Evolutionary conservation across 1,284 basidiomycete species (phyloP).

Genomic region (Agroathelia rolfsii): DNA sequence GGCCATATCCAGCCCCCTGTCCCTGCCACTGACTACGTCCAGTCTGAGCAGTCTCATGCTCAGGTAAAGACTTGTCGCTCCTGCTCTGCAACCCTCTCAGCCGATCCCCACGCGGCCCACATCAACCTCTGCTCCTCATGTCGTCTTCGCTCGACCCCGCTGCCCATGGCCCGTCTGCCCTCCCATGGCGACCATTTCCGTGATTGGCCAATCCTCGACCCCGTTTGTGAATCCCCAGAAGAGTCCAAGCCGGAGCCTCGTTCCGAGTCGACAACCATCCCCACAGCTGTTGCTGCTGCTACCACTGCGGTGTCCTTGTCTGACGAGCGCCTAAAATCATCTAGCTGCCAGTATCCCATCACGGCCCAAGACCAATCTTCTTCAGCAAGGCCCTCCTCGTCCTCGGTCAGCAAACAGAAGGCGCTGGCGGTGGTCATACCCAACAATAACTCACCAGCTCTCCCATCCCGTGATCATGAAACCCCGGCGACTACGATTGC

Average conservation of each 20-base stretch:
- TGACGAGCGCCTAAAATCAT: no score
- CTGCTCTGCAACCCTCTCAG: slow-evolving; percentile 25
- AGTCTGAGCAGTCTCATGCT: slow-evolving; percentile 5
- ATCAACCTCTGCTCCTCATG: slow-evolving; percentile 25
- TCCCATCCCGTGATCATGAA: slow-evolving; percentile 9
- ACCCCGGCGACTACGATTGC: no score
- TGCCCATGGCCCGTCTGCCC: no score
- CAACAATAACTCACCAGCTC: slow-evolving; percentile 10
- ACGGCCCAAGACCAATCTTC: slow-evolving; percentile 14
- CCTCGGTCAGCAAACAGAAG: slow-evolving; percentile 7
- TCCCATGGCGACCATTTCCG: no score
- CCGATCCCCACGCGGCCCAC: slow-evolving; percentile 19
- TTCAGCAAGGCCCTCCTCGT: slow-evolving; percentile 2
- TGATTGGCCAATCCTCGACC: no score
- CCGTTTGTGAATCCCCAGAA: no score
- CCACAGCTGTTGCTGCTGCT: no score
- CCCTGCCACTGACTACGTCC: slow-evolving; percentile 1
- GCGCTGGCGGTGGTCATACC: slow-evolving; percentile 9
- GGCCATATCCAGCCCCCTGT: slow-evolving; percentile 20
- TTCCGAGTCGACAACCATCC: no score
- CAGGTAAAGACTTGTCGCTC: slow-evolving; percentile 27
- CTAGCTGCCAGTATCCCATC: no score
- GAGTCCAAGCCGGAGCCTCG: no score
- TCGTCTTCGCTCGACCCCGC: no score
- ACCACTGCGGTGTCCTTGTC: no score